These are phyloP conservation scores for Xerocomellus intermedius DNA, from an alignment of 768 basidiomycete species.

Conservation along the genomic window DNA sequence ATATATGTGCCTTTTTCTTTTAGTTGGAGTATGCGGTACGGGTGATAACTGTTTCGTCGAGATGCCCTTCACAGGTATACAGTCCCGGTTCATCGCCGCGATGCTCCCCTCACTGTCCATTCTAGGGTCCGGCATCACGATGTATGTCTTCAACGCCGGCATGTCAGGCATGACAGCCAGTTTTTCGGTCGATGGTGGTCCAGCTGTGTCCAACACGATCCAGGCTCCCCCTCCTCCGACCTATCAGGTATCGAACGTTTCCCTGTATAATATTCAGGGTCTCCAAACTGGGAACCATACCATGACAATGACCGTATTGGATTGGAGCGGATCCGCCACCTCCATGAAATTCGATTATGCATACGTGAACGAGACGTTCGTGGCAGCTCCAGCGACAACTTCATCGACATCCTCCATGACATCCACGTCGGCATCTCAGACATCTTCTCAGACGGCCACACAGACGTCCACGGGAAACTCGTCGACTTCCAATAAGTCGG, in stretches of 20 bases:
- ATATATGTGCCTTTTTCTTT: not conserved
- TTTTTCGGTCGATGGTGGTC: constrained; percentile 18
- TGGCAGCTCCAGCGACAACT: constrained; percentile 4
- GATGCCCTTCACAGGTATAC: constrained; percentile 23
- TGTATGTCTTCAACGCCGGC: constrained; percentile 27
- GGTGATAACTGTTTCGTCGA: constrained; percentile 15
- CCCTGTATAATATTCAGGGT: constrained; percentile 17
- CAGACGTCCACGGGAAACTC: not conserved
- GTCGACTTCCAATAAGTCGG: constrained; percentile 5
- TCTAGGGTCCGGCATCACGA: constrained; percentile 26
- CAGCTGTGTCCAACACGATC: constrained; percentile 1
- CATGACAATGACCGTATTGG: constrained; percentile 21
- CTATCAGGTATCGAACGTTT: constrained; percentile 23
- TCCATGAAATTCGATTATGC: constrained; percentile 31
- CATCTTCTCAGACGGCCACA: not conserved
- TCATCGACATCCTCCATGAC: not conserved
- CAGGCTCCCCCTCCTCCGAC: constrained; percentile 5
- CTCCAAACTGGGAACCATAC: constrained; percentile 18
- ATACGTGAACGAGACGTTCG: constrained; percentile 21
- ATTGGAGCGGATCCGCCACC: constrained; percentile 16
- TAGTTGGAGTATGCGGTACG: constrained; percentile 16
- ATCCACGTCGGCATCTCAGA: not conserved
- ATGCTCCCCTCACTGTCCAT: not conserved
- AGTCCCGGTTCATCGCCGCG: not conserved
- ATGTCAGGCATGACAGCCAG: constrained; percentile 19